Evolutionary conservation across 805 yeast species (phyloP).

Genomic region (Yamadazyma sp.): DNA sequence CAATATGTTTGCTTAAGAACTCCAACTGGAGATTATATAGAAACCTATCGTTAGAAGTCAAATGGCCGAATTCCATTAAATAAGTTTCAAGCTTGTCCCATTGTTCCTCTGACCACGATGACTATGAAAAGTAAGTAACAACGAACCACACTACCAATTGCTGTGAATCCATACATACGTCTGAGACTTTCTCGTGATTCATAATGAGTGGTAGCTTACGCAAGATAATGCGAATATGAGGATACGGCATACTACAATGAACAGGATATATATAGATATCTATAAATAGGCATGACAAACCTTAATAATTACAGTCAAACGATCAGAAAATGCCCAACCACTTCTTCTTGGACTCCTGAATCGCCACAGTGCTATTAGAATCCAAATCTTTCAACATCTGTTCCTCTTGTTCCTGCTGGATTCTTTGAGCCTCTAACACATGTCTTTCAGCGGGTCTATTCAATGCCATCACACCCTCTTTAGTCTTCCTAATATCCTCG

Average conservation of each 20-base stretch:
- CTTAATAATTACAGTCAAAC: no score
- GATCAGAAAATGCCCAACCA: background rate
- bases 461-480: constrained; percentile 49
- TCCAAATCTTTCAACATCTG: constrained; percentile 25
- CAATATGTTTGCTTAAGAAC: constrained; percentile 13
- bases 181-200: no score
- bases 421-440: constrained; percentile 69
- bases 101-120: constrained; percentile 9
- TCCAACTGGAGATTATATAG: constrained; percentile 15
- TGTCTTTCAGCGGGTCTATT: constrained; percentile 73
- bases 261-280: no score
- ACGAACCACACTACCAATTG: no score
- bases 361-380: background rate
- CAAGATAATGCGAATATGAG: background rate
- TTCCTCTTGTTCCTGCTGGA: constrained; percentile 68
- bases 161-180: no score
- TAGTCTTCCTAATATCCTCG: constrained; percentile 42
- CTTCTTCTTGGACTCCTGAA: background rate
- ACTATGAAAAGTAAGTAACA: constrained; percentile 1
- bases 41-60: constrained; percentile 11
- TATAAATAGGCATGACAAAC: no score
- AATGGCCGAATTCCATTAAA: constrained; percentile 15
- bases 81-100: constrained; percentile 16
- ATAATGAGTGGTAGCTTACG: no score
- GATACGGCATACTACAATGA: background rate